Conservation (phyloP, 208 protist genomes). For the Wallacemonas sp. region DNA sequence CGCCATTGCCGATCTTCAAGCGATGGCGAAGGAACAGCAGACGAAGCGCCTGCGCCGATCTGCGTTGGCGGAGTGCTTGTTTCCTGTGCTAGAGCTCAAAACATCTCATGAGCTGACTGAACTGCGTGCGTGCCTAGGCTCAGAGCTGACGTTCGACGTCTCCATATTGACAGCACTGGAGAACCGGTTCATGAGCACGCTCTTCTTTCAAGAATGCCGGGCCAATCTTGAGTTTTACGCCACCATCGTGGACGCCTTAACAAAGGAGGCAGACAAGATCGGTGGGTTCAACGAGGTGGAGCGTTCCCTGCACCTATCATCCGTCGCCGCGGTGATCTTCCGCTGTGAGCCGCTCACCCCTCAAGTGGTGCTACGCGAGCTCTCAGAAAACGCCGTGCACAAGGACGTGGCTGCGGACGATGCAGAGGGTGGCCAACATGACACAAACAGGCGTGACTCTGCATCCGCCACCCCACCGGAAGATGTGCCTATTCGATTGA, state of each 20-base stretch:
- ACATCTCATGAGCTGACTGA: conserved; percentile 40
- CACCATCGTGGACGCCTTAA: conserved; percentile 49
- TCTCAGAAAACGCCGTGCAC: conserved; percentile 49
- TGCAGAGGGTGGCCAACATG: not conserved
- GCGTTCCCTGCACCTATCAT: conserved; percentile 39
- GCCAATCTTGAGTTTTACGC: conserved; percentile 56
- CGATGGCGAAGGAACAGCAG: conserved; percentile 57
- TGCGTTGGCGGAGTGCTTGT: conserved; percentile 63
- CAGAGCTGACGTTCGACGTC: conserved; percentile 69
- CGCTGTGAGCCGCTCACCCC: conserved; percentile 72
- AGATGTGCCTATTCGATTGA: conserved; percentile 34
- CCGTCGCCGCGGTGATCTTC: conserved; percentile 48
- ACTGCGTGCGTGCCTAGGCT: conserved; percentile 49
- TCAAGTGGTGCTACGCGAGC: conserved; percentile 61
- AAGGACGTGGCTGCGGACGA: not conserved
- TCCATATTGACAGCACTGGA: conserved; percentile 31
- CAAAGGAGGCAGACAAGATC: conserved; percentile 9
- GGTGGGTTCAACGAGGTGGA: conserved; percentile 22
- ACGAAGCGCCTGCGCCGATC: conserved; percentile 61
- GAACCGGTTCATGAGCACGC: conserved; percentile 63
- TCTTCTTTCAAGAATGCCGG: conserved; percentile 74
- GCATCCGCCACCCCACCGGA: not conserved
- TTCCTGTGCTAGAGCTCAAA: conserved; percentile 69
- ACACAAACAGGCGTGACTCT: not conserved
- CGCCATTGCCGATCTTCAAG: conserved; percentile 55